Evolutionary conservation across 1,284 basidiomycete genomes (phyloP), one percentile per base, ranked within the genome.

Genomic region (Ustilago bromivora): DNA sequence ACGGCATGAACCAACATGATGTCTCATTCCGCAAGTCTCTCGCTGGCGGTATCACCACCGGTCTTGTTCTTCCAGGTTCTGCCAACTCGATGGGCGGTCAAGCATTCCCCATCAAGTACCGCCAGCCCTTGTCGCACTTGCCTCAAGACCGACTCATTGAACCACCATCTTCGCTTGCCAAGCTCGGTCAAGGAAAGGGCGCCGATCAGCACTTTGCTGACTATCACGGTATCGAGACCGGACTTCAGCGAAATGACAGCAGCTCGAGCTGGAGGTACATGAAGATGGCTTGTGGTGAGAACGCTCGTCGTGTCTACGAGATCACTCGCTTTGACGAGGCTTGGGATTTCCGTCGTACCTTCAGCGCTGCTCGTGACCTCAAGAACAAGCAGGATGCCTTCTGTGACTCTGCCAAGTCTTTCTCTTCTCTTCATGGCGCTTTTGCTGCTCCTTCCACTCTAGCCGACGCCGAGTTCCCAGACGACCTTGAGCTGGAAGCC

Each of bases 401-500:
- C 83, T 94, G 93, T 51, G 71, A 61, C 17, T 47, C 52, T 11
- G 73, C 73, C 32, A 41, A 53, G 36, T 36, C 57, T 10, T 70
- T 82, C 10, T 57, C 55, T 13, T 53, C 66, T 10, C 61, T 68
- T n/a, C 62, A 71, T 19, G 67, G 69, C 3, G 11, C 55, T 32
- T 11, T 36, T 2, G 90, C 90, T 4, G 80, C 91, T 67, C 94
- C 92, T 91, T 88, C 89, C 32, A 88, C 86, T 8, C 87, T 91
- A 28, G 90, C 89, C 0, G 86, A 89, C 23, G 84, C 87, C 51
- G 83, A 85, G 6, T 94, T 93, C 86, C 94, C 95, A 0, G 91
- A 94, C 58, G 90, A 91, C 47, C 88, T 95, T 51, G 89, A 94
- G 82, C 93, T 92, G 90, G 95, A 96, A 82, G 91, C 91, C 12